Base-by-base conservation (phyloP, 371 early-diverging fungal genomes). In the Mortierella sp. region DNA sequence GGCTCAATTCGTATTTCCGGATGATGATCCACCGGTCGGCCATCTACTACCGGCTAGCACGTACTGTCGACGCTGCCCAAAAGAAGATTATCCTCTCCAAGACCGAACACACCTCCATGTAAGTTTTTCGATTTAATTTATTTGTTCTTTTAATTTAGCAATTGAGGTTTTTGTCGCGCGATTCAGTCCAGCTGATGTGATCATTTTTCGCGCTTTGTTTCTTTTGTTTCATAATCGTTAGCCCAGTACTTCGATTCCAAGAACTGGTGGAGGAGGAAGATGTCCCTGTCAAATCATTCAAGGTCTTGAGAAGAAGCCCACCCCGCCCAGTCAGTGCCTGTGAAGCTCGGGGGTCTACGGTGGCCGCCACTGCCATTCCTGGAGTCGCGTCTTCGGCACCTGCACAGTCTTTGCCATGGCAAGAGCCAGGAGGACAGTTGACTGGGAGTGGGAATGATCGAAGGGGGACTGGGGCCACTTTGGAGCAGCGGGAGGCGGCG, bases 1-100 rank as follows among this genome's bases (percentile, higher is more conserved):
- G 88, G 51, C 92, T 95, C 91, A 96, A 96, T 79, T 94, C 95
- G 27, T 96, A 95, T 79, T 95, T 95, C 74, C 90, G 96, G 21
- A 84, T 95, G 76, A 90, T 96, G 83, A 91, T 95, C 8, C 96
- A 96, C 83, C 90, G 92, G 43, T 90, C 95, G 0, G 96, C 95
- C 7, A 91, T 91, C 54, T 93, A 94, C 80, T 96, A 93, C 76
- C 91, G 91, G 55, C 74, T 96, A 46, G 89, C 87, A 2, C 94
- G 95, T 87, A 90, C 90, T 21, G 89, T 91, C 70, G 93, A 96
- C 75, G 86, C 90, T 1, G 72, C 83, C 63, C 90, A 92, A 43
- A 90, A 90, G 55, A 90, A 90, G 16, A 93, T 96, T 8, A 88
- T 91, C 56, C 77, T 95, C 21, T 92, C 91, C 77, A 95, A 92